Conservation (phyloP, 176 grass and related monocot genomes). For the Typha latifolia region DNA sequence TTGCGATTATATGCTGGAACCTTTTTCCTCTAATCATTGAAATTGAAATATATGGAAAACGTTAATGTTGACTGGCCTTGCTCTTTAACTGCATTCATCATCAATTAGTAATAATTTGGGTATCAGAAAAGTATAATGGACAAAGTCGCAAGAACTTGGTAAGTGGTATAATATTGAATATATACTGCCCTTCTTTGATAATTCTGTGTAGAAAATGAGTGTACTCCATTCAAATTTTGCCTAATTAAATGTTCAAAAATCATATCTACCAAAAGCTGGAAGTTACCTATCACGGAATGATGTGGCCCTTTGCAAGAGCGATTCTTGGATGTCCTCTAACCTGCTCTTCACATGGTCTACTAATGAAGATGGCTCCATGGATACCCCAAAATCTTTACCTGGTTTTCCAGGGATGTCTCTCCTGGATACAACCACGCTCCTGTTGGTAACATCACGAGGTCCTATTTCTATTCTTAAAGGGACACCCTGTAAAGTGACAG, state of each 20-base stretch:
- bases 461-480: constrained; percentile 87
- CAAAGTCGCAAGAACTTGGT: too few relatives aligned
- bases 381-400: constrained; percentile 92
- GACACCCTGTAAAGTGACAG: constrained; percentile 48
- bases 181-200: too few relatives aligned
- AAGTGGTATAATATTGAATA: too few relatives aligned
- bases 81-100: not conserved
- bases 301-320: constrained; percentile 70
- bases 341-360: constrained; percentile 62
- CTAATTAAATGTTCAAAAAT: not conserved
- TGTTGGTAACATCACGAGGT: constrained; percentile 76
- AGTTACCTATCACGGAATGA: constrained; percentile 88
- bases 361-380: constrained; percentile 70
- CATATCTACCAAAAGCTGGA: not conserved
- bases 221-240: not conserved
- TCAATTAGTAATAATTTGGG: not conserved
- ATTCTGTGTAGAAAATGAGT: not conserved
- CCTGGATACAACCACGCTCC: constrained; percentile 65
- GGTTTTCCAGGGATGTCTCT: constrained; percentile 85
- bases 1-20: too few relatives aligned
- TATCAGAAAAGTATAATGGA: not conserved
- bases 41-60: too few relatives aligned
- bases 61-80: not conserved
- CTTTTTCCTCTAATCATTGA: too few relatives aligned
- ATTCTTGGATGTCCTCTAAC: constrained; percentile 84